These are phyloP conservation scores for Blastocystis sp. DNA, from an alignment of 352 stramenopile species.

Conservation along the genomic window DNA sequence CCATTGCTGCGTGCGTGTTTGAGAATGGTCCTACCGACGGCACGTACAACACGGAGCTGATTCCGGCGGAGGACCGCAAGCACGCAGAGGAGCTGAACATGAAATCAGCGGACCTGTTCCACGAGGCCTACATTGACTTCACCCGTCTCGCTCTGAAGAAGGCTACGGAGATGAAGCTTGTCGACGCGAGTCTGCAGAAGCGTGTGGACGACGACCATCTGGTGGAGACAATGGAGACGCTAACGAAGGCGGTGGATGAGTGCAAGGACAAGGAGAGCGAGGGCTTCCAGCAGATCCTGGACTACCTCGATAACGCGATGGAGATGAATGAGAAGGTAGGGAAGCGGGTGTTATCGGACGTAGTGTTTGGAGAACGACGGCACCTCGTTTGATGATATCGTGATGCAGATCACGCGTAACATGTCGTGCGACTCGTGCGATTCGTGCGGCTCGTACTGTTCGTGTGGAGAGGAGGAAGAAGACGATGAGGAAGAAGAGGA, in stretches of 20 bases:
- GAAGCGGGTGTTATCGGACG: background rate
- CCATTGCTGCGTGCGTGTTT: background rate
- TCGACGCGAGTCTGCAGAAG: background rate
- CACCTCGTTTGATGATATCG: slow-evolving; percentile 14
- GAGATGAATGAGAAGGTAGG: slow-evolving; percentile 27
- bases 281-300: background rate
- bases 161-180: background rate
- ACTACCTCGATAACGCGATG: background rate
- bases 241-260: background rate
- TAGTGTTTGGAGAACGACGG: slow-evolving; percentile 39
- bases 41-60: background rate
- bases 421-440: too few species aligned
- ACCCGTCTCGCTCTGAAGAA: background rate
- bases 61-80: background rate
- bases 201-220: slow-evolving; percentile 27
- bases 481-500: slow-evolving; percentile 22
- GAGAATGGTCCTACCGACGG: background rate
- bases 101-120: background rate
- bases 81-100: background rate
- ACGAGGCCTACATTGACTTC: slow-evolving; percentile 23
- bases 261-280: background rate
- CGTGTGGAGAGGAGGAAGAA: background rate
- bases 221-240: background rate
- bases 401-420: background rate
- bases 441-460: background rate